Percentiles rank a stretch among this genome's conserved stretches.
These are phyloP conservation scores for Ceratobasidium sp. DNA, from an alignment of 1,284 basidiomycete genomes.

Conservation along the genomic window DNA sequence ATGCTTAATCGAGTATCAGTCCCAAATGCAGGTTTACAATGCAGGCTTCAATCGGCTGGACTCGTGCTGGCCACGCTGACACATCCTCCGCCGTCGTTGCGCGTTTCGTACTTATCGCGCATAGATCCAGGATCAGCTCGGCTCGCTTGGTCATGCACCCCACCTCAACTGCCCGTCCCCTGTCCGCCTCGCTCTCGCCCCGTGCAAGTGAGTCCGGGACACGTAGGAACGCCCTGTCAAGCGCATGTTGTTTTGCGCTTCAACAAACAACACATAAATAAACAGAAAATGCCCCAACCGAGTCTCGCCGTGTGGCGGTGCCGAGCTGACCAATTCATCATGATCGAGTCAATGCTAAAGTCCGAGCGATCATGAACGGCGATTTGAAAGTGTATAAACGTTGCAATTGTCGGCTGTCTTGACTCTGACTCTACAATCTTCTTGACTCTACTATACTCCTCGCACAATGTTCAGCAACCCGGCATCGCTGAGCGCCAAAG, in stretches of 20 bases:
- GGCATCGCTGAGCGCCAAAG: constrained; percentile 13
- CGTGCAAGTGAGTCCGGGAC: no score
- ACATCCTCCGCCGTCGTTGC: constrained; percentile 4
- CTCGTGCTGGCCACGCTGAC: not conserved
- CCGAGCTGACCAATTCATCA: not conserved
- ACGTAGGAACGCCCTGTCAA: not conserved
- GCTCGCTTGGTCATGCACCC: constrained; percentile 4
- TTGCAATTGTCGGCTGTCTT: no score
- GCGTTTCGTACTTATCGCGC: constrained; percentile 24
- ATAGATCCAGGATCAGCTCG: constrained; percentile 10
- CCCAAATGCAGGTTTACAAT: no score
- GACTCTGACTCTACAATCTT: not conserved
- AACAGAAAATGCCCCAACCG: constrained; percentile 21
- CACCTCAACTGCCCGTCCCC: not conserved
- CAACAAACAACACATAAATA: constrained; percentile 11
- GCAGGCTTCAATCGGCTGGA: no score
- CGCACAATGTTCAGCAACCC: not conserved
- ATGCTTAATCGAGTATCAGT: no score
- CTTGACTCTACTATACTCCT: no score
- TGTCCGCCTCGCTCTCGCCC: not conserved
- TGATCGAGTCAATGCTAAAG: constrained; percentile 16
- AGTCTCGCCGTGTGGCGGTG: not conserved
- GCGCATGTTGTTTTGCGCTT: no score
- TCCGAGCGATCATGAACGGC: not conserved
- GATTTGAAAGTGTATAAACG: not conserved